Evolutionary conservation across 306 rosid genomes (phyloP), one percentile per base, ranked within the genome.

Genomic region (Alnus glutinosa): DNA sequence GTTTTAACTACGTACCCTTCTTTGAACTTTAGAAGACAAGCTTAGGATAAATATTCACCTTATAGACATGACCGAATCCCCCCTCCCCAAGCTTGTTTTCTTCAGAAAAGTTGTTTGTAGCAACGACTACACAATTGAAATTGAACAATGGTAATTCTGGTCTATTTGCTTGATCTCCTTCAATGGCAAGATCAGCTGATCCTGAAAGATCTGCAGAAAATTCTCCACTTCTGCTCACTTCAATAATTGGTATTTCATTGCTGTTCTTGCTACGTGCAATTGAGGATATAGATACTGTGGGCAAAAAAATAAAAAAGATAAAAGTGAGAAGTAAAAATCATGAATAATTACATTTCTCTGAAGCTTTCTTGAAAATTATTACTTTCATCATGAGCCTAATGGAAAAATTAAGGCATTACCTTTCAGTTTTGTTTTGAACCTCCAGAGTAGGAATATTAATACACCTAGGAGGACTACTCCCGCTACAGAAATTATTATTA

Each of bases 11-110:
- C n/a, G n/a, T n/a, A 23, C 58, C 37, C 64, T 42, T 55, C 52
- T 30, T 10, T 1, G 12, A 13, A 36, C 39, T 52, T 71, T 73
- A 30, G 11, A 70, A 62, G 49, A 50, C 30, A 80, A 11, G 75
- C 75, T 85, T 10, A 72, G 37, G 1, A 70, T 70, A 47, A 48
- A 48, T 46, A 75, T 9, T 83, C 49, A 94, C 98, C 92, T 88
- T 90, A 82, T 90, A 94, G 64, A 94, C 97, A 39, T 80, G 90
- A 49, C 98, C 98, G 19, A 94, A 94, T 49, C 98, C 98, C 4
- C 98, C 98, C 76, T 90, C 84, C 7, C 98, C 98, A 30, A 94
- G 97, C 87, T 94, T 94, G 79, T 89, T 94, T 81, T 76, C 90
- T 76, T 88, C 92, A 19, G 88, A 88, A 70, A 94, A 94, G 80